Evolutionary conservation across 164 flowering plant genomes (phyloP).

Genomic region (Piper betle): DNA sequence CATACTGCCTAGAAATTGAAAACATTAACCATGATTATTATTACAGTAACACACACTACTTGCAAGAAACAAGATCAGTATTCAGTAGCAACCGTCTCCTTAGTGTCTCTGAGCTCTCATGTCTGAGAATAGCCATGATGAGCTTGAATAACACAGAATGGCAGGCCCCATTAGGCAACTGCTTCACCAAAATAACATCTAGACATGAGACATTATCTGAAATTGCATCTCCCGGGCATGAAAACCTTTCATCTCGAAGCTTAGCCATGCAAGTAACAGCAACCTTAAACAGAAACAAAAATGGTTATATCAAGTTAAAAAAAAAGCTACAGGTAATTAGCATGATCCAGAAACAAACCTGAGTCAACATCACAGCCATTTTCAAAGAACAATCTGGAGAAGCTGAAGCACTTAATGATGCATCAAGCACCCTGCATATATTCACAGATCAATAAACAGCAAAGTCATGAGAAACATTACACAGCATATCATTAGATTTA

Average conservation of each 20-base stretch:
- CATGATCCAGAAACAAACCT: constrained; percentile 28
- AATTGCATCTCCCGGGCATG: constrained; percentile 42
- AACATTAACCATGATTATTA: neutral
- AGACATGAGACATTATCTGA: constrained; percentile 76
- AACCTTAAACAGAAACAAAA: constrained; percentile 32
- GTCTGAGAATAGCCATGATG: constrained; percentile 66
- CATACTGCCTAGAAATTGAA: constrained; percentile 65
- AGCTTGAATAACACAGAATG: constrained; percentile 80
- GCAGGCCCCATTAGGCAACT: constrained; percentile 81
- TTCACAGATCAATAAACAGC: neutral
- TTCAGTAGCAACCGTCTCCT: constrained; percentile 53
- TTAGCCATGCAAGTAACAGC: constrained; percentile 96
- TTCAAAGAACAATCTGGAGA: constrained; percentile 91
- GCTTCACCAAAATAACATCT: constrained; percentile 61
- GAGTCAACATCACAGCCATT: constrained; percentile 78
- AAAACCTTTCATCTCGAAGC: constrained; percentile 79
- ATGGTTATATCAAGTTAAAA: neutral
- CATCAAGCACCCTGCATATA: constrained; percentile 62
- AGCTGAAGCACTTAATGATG: constrained; percentile 72
- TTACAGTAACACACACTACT: neutral
- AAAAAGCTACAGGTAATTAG: neutral
- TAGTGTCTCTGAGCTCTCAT: constrained; percentile 75
- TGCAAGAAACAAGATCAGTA: neutral
- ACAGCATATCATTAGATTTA: neutral
- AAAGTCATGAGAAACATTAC: neutral